Conservation (phyloP, 2,329 filamentous ascomycete genomes). For the Fusarium liriodendri region DNA sequence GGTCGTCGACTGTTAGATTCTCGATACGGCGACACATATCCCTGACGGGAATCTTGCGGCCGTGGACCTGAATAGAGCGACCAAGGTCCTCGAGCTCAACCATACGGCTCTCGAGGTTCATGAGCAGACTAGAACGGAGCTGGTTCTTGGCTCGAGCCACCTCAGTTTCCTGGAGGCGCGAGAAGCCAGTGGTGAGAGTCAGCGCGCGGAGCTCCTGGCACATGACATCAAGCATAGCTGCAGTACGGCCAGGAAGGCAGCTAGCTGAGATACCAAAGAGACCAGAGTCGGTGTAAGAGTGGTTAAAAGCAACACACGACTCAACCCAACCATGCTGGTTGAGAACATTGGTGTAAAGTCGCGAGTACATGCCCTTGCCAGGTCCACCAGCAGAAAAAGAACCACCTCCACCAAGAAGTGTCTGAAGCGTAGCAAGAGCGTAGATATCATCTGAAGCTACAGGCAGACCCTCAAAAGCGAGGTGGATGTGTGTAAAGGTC, state of each 20-base stretch:
- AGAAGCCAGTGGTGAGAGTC: slow-evolving; percentile 79
- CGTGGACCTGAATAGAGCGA: slow-evolving; percentile 96
- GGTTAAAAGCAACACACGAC: slow-evolving; percentile 95
- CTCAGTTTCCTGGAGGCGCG: slow-evolving; percentile 78
- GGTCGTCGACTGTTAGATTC: slow-evolving; percentile 79
- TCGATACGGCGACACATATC: slow-evolving; percentile 96
- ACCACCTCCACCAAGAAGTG: slow-evolving; percentile 92
- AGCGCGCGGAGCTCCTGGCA: slow-evolving; percentile 87
- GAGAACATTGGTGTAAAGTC: slow-evolving; percentile 95
- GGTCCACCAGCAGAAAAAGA: slow-evolving; percentile 97
- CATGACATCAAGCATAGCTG: slow-evolving; percentile 93
- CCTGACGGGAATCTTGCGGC: slow-evolving; percentile 87
- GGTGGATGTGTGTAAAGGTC: slow-evolving; percentile 89
- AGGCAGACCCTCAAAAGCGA: slow-evolving; percentile 94
- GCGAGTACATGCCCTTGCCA: slow-evolving; percentile 99
- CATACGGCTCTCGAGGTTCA: slow-evolving; percentile 98
- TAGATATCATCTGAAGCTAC: slow-evolving; percentile 95
- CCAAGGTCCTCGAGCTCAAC: slow-evolving; percentile 97
- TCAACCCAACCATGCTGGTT: slow-evolving; percentile 99
- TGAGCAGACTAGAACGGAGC: slow-evolving; percentile 86
- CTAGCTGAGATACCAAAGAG: slow-evolving; percentile 93
- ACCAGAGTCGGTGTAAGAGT: slow-evolving; percentile 95
- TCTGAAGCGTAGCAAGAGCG: slow-evolving; percentile 93
- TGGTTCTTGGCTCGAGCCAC: slow-evolving; percentile 97
- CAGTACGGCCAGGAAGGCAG: slow-evolving; percentile 82